Base-by-base conservation (phyloP, 345 rosid genomes). In the Trapa incisa region DNA sequence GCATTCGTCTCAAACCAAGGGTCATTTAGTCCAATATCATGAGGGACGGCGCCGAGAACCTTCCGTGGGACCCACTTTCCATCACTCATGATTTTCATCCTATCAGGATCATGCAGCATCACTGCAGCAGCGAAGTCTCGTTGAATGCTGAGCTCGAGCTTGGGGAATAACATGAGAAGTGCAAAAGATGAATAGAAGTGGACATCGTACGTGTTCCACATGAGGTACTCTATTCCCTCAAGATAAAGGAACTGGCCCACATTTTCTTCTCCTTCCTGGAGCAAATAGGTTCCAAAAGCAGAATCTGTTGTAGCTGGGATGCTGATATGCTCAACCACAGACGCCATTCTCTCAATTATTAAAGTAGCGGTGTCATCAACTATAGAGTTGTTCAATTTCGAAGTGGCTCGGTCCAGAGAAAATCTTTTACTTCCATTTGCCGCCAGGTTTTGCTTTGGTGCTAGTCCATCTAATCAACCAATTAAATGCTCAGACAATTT, bases 121-220 rank as follows among this genome's bases (percentile, higher is more conserved):
- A 93, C 97, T 0, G 97, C 92, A 42, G 94, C 88, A 2, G 98
- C 91, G 80, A 93, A 88, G 81, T 93, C 98, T 70, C 96, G 80
- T 71, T 93, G 98, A 76, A 93, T 78, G 72, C 96, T 88, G 68
- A 90, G 98, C 73, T 93, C 84, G 22, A 90, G 81, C 67, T 90
- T 93, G 29, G 98, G 97, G 76, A 90, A 93, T 39, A 93, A 80
- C 96, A 82, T 85, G 69, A 93, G 73, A 3, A 93, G 75, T 3
- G 97, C 88, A 74, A 88, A 93, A 38, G 98, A 93, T 3, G 98
- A 80, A 54, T 90, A 93, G 77, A 93, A 93, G 74, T 93, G 98
- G 74, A 93, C 96, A 65, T 90, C 98, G 36, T 90, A 93, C 32
- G 98, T 90, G 80, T 90, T 90, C 97, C 97, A 93, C 97, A 93